Evolutionary conservation across 768 basidiomycete species (phyloP), one percentile per base, ranked within the genome.

Genomic region (Pisolithus marmoratus): DNA sequence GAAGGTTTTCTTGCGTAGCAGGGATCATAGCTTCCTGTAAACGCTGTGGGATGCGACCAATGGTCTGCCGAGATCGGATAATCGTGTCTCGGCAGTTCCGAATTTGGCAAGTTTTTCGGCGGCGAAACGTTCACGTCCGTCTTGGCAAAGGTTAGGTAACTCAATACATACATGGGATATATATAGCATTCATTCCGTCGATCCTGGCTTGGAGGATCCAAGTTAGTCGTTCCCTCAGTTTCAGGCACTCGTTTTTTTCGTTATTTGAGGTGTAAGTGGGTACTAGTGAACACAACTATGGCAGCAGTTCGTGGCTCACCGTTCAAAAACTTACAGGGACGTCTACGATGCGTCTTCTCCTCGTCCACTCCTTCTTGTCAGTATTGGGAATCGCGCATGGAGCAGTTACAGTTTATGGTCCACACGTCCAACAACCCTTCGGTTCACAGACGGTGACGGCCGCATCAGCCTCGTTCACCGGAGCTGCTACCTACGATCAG

Each of bases 401-500:
- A 22, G 48, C 54, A 26, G 53, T 65, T 23, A 62, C 55, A 14
- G 55, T 55, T 31, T 61, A 68, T 41, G 51, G 55, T n/a, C 63
- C 56, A 26, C 60, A 66, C 12, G 58, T 51, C n/a, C 66, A 63
- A 48, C 51, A 51, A 36, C 55, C 63, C 17, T 36, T 57, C n/a
- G 60, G 66, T 26, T 26, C 43, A 17, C 15, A 12, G 8, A 65
- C 69, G 14, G 62, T 57, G 4, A 63, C 69, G n/a, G 73, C 72
- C 8, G 50, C 66, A 2, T 64, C 72, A 23, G 70, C 75, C 4
- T 65, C 59, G 8, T 81, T 77, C 54, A 81, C 74, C 0, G 70
- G 72, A 2, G 60, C 70, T 4, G 74, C 80, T 4, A 78, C 79
- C 0, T 83, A 82, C 62, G 77, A 85, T 61, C 68, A 74, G 42